Percentiles rank a stretch among this genome's conserved stretches.
phyloP scores from a whole-genome alignment of 225 moss, liverwort and hornwort genomes.

The Pseudoscleropodium purum region DNA sequence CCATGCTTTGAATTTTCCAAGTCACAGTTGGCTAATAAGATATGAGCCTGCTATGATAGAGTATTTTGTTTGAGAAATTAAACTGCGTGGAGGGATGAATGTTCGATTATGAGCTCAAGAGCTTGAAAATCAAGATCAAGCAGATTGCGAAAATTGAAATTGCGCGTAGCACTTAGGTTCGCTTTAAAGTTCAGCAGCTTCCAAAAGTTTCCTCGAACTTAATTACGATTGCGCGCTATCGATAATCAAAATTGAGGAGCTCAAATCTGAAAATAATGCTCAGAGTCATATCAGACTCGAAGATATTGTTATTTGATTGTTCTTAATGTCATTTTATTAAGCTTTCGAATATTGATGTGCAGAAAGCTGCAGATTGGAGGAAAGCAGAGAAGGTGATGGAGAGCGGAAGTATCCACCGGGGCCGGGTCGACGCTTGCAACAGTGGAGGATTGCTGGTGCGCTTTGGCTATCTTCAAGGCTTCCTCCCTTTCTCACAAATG shows the following conservation, averaged over 20 bases:
- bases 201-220: not conserved
- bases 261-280: not conserved
- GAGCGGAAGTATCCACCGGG: slow-evolving; percentile 60
- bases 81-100: not conserved
- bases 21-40: not conserved
- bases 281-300: not conserved
- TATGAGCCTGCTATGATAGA: not conserved
- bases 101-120: not conserved
- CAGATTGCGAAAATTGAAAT: not conserved
- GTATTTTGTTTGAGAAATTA: not conserved
- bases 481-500: slow-evolving; percentile 94
- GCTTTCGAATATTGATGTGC: not conserved
- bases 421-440: slow-evolving; percentile 91
- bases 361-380: slow-evolving; percentile 97
- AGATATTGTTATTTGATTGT: not conserved
- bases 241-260: not conserved
- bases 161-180: not conserved
- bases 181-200: not conserved
- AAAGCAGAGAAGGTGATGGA: slow-evolving; percentile 78
- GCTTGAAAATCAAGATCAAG: not conserved
- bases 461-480: slow-evolving; percentile 83
- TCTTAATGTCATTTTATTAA: not conserved
- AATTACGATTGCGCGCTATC: not conserved
- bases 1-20: not conserved
- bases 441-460: slow-evolving; percentile 95